Evolutionary conservation across 257 asterid species (phyloP).

Genomic region (Solanum clarkiae): DNA sequence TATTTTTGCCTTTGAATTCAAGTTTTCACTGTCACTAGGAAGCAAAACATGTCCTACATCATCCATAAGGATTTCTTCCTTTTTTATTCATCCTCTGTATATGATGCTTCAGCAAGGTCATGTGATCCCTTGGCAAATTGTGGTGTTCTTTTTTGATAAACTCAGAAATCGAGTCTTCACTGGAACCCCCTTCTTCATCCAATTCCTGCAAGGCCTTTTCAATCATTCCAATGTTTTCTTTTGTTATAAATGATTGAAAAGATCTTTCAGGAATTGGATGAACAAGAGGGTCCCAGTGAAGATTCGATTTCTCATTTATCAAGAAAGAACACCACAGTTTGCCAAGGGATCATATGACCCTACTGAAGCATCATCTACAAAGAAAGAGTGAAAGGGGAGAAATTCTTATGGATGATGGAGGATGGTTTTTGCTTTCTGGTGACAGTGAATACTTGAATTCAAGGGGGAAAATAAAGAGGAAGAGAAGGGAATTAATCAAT

Average conservation of each 20-base stretch:
- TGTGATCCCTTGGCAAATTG: slow-evolving; percentile 24
- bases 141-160: too few species aligned
- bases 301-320: too few species aligned
- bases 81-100: neutral
- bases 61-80: neutral
- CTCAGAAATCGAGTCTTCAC: too few species aligned
- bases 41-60: neutral
- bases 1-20: neutral
- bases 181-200: too few species aligned
- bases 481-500: slow-evolving; percentile 13
- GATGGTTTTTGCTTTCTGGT: too few species aligned
- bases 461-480: slow-evolving; percentile 1
- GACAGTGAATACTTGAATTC: neutral
- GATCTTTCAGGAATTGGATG: neutral
- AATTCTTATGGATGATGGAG: too few species aligned
- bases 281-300: neutral
- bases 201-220: too few species aligned
- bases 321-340: too few species aligned
- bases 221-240: too few species aligned
- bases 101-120: slow-evolving; percentile 30
- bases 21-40: neutral
- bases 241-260: neutral
- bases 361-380: too few species aligned
- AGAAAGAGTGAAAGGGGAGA: too few species aligned
- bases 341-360: too few species aligned